Evolutionary conservation across 148 eudicot genomes (phyloP), one percentile per base, ranked within the genome.

Genomic region (Oxyria digyna): DNA sequence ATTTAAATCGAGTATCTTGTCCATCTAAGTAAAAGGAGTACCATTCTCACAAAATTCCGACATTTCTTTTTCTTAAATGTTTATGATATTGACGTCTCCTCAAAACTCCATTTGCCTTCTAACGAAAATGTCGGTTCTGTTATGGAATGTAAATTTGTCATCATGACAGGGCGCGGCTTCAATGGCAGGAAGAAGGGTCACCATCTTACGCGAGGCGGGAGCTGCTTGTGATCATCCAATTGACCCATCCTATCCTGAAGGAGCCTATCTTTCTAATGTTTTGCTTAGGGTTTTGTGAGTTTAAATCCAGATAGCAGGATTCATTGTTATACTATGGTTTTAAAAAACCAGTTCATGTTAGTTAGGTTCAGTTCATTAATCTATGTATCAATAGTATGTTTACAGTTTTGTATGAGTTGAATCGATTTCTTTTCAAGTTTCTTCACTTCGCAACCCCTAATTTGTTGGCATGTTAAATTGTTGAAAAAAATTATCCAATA

Each of bases 141-240:
- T 49, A 49, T 7, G 12, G 27, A 49, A 59, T 13, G 17, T 38
- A 15, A 12, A 20, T 68, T n/a, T n/a, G n/a, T n/a, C n/a, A n/a
- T n/a, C n/a, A n/a, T n/a, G n/a, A 59, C 72, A 92, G 96, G 88
- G 85, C 70, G 95, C 98, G 72, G 96, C 98, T 67, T 78, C 87
- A 23, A 86, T 77, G 84, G 94, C 83, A 23, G 86, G 89, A 7
- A 79, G 81, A 71, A 87, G 78, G 73, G 83, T 89, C 66, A 89
- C 96, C 20, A 72, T 92, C 57, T 6, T 84, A 42, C 87, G 95
- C 46, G 82, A 89, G 75, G 89, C 88, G 21, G 96, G 98, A 72
- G 96, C 96, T 32, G 94, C 94, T 26, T 81, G 85, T 80, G 98
- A 93, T 70, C 98, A 93, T 77, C 94, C 98, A n/a, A 80, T 93